Base-by-base conservation (phyloP, 2,329 filamentous ascomycete species). In the Fusarium bulbicola region DNA sequence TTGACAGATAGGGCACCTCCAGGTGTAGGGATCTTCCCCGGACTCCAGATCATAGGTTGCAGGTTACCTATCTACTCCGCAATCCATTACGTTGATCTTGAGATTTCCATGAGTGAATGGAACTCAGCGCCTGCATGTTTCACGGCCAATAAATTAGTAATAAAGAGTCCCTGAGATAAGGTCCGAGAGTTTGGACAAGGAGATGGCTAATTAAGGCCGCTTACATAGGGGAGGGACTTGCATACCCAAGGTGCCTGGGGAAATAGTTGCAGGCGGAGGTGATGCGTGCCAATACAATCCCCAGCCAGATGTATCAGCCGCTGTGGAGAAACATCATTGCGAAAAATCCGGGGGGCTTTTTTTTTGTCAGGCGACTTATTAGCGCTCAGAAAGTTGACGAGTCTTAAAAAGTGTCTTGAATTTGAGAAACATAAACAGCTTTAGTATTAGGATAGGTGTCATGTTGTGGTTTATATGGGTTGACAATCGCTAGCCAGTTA, bases 261-360 rank as follows among this genome's bases (percentile, higher is more conserved):
- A 56, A 70, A 70, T 65, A 66, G 53, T 60, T 63, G 63, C 63
- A 76, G 71, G 34, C 62, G 68, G 66, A 66, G 63, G 54, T 65
- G 65, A 74, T 71, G 75, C 73, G 65, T 43, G 57, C 66, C 64
- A 68, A 68, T 68, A 40, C 28, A 37, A 43, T 42, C 57, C 69
- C 68, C 66, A 72, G 66, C 56, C 61, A 76, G 59, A 66, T 70
- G 69, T 67, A 65, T 70, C 74, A 76, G 72, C 76, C 74, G 69
- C 63, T 75, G 75, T 78, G 76, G 76, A 66, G 72, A 72, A 54
- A 64, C 50, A 65, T 59, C 52, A 54, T 43, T 66, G 59, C 34
- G 14, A 30, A 71, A 70, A 77, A 73, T 74, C 74, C 37, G 73
- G 76, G 74, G 73, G 76, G 70, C 14, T 14, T 14, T 32, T 32